A percentile compares a stretch with the other conserved stretches of the same genome.
Evolutionary conservation across 495 filamentous ascomycete genomes (phyloP).

Genomic region (Pseudomonodictys pantanalensis): DNA sequence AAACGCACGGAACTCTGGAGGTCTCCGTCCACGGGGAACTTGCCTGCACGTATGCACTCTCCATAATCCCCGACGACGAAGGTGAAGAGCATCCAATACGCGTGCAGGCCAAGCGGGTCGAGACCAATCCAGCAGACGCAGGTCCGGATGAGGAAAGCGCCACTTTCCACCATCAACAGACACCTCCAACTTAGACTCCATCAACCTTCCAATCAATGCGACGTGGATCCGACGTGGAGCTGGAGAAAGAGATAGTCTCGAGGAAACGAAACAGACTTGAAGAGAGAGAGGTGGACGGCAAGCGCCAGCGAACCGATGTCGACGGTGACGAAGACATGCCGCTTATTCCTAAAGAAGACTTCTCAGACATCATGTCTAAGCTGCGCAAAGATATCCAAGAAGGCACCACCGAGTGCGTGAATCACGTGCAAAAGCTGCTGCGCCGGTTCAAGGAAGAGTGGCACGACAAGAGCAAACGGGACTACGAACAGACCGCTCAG

Average conservation of each 20-base stretch:
- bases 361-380: constrained; percentile 15
- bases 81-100: constrained; percentile 28
- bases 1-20: constrained; percentile 11
- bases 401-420: constrained; percentile 31
- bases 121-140: constrained; percentile 6
- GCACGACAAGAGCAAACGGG: constrained; percentile 35
- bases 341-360: constrained; percentile 22
- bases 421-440: constrained; percentile 32
- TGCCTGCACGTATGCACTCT: constrained; percentile 8
- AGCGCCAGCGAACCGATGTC: constrained; percentile 10
- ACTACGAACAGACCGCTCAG: constrained; percentile 18
- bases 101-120: constrained; percentile 1
- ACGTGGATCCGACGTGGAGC: constrained; percentile 17
- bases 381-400: constrained; percentile 32
- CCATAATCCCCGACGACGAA: constrained; percentile 15
- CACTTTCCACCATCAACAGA: not conserved
- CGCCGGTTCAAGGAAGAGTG: constrained; percentile 35
- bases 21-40: constrained; percentile 1
- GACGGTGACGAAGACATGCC: constrained; percentile 21
- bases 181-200: no score
- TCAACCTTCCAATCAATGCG: not conserved
- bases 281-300: constrained; percentile 4
- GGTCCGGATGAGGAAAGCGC: not conserved
- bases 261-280: constrained; percentile 15
- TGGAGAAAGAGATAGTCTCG: constrained; percentile 26